These are phyloP conservation scores for Anethum foeniculum DNA, from an alignment of 140 eudicot genomes.

Conservation along the genomic window DNA sequence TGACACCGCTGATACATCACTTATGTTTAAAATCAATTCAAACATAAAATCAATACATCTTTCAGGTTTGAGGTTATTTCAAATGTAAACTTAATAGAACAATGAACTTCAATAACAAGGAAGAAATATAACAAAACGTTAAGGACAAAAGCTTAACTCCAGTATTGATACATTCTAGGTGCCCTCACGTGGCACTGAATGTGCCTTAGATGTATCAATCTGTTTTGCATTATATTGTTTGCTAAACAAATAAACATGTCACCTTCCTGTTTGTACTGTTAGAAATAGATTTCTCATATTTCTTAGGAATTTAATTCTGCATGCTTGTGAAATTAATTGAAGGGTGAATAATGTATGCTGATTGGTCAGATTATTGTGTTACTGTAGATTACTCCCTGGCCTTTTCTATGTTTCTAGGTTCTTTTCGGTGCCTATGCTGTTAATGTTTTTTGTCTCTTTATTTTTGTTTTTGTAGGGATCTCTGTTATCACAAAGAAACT, in stretches of 20 bases:
- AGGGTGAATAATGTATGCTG: not conserved
- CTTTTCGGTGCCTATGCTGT: not conserved
- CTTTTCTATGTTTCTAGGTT: not conserved
- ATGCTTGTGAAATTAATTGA: not conserved
- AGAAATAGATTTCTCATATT: not conserved
- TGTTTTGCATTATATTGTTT: not conserved
- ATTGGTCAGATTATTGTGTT: not conserved
- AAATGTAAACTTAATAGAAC: not conserved
- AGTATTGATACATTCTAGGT: not conserved
- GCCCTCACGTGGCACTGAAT: not conserved
- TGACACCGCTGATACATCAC: not conserved
- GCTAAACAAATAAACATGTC: not conserved
- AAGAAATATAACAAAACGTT: not conserved
- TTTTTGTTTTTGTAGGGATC: slow-evolving; percentile 38
- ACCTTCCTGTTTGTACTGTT: not conserved
- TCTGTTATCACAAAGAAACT: slow-evolving; percentile 36
- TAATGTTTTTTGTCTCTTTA: not conserved
- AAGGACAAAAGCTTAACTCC: not conserved
- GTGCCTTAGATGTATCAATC: not conserved
- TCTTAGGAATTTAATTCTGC: not conserved
- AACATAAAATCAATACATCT: no score
- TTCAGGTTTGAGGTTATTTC: no score
- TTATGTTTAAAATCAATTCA: no score
- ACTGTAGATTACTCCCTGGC: not conserved
- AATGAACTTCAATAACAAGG: not conserved